Conservation (phyloP, 2,329 filamentous ascomycete genomes). For the Aspergillus persii region DNA sequence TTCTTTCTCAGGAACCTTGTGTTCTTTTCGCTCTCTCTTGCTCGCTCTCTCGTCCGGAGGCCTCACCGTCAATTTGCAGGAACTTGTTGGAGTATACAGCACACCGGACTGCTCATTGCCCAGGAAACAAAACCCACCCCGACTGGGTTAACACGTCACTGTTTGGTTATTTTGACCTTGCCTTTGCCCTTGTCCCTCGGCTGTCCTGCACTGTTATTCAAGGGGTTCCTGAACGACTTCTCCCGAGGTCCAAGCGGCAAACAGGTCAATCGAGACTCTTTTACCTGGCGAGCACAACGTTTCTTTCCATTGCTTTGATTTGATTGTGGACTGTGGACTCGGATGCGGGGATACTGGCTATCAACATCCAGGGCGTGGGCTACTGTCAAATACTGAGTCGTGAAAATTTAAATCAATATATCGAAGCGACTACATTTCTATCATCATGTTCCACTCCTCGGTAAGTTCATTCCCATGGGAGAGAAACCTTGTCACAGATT, state of each 20-base stretch:
- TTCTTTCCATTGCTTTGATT: neutral
- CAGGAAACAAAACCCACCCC: slow-evolving; percentile 3
- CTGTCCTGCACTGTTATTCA: neutral
- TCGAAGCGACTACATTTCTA: neutral
- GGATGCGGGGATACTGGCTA: neutral
- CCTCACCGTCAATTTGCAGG: neutral
- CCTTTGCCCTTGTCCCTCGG: neutral
- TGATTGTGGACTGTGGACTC: neutral
- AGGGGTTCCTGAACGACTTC: neutral
- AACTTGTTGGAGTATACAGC: neutral
- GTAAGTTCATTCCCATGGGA: slow-evolving; percentile 21
- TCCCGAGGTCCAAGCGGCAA: neutral
- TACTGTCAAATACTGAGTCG: neutral
- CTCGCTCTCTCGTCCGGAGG: neutral
- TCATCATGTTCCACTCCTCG: slow-evolving; percentile 37
- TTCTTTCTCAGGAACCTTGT: neutral
- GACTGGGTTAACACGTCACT: slow-evolving; percentile 17
- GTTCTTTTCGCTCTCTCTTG: neutral
- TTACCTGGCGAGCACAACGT: neutral
- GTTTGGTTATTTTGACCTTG: neutral
- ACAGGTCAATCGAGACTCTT: neutral
- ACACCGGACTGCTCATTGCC: slow-evolving; percentile 1
- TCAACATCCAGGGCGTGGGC: neutral
- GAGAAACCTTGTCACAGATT: neutral
- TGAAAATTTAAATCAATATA: neutral